Percentiles rank a stretch among this genome's conserved stretches.
Conservation (phyloP, 2,329 filamentous ascomycete genomes). For the Mycosphaerelloides madeirae region DNA sequence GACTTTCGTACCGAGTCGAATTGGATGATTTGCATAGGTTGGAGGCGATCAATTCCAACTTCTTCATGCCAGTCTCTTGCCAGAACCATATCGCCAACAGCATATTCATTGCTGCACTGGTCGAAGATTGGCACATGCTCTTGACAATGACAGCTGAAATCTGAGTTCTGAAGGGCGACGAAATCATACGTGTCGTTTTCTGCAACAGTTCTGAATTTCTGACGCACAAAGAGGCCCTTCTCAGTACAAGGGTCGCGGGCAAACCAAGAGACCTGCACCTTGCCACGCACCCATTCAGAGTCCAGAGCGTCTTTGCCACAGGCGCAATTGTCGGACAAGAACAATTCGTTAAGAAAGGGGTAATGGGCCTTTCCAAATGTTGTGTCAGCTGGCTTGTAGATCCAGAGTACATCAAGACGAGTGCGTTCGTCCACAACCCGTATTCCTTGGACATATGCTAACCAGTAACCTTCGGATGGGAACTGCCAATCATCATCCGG, state of each 20-base stretch:
- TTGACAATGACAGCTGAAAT: constrained; percentile 44
- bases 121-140: constrained; percentile 16
- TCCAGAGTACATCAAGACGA: constrained; percentile 64
- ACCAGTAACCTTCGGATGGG: constrained; percentile 54
- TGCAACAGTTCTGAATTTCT: constrained; percentile 56
- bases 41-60: constrained; percentile 40
- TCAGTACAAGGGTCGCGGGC: constrained; percentile 44
- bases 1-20: constrained; percentile 35
- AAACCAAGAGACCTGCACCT: constrained; percentile 55
- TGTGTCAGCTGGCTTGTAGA: constrained; percentile 68
- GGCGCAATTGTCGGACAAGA: constrained; percentile 71
- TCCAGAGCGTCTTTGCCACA: constrained; percentile 54
- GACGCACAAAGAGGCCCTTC: constrained; percentile 62
- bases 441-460: constrained; percentile 62
- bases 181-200: constrained; percentile 53
- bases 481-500: constrained; percentile 53
- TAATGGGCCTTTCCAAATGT: constrained; percentile 64
- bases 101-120: constrained; percentile 32
- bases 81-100: constrained; percentile 59
- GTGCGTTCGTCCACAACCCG: constrained; percentile 33
- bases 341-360: constrained; percentile 67
- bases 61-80: constrained; percentile 22
- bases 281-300: constrained; percentile 53
- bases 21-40: constrained; percentile 57
- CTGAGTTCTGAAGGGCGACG: constrained; percentile 50